A percentile compares a stretch with the other conserved stretches of the same genome.
Conservation (phyloP, 306 rosid genomes). For the Echinosophora koreensis region DNA sequence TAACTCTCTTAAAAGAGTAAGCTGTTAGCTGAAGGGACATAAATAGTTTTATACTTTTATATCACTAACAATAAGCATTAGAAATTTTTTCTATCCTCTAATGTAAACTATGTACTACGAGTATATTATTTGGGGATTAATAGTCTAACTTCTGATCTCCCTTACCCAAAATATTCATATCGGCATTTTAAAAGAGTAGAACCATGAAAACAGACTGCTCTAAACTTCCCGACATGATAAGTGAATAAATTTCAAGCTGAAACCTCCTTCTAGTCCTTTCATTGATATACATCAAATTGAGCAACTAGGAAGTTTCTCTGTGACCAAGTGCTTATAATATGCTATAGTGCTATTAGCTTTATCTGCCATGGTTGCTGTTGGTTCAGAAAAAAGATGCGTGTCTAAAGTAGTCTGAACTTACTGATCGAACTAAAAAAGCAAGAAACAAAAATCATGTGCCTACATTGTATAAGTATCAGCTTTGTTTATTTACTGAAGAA, state of each 20-base stretch:
- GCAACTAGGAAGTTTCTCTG: conserved; percentile 25
- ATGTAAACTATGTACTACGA: too few species aligned
- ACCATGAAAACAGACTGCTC: background rate
- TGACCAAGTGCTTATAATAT: conserved; percentile 24
- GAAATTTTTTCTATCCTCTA: too few species aligned
- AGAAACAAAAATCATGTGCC: conserved; percentile 2
- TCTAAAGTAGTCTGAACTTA: conserved; percentile 10
- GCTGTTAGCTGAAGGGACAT: background rate
- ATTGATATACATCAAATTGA: background rate
- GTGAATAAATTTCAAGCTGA: conserved; percentile 19
- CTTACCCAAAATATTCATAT: too few species aligned
- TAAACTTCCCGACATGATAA: conserved; percentile 18
- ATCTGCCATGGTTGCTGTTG: conserved; percentile 7
- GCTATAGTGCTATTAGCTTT: background rate
- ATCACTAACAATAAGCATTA: too few species aligned
- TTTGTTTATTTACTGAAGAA: conserved; percentile 31
- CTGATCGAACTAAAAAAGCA: background rate
- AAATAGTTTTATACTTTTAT: too few species aligned
- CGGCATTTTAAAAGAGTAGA: too few species aligned
- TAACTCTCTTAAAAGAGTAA: too few species aligned
- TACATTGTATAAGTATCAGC: conserved; percentile 1
- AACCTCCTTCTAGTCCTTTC: background rate
- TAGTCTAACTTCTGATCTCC: background rate
- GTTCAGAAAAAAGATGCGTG: conserved; percentile 2
- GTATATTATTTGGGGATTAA: too few species aligned